phyloP scores from a whole-genome alignment of 2,329 filamentous ascomycete genomes.

The Verticillium zaregamsianum region DNA sequence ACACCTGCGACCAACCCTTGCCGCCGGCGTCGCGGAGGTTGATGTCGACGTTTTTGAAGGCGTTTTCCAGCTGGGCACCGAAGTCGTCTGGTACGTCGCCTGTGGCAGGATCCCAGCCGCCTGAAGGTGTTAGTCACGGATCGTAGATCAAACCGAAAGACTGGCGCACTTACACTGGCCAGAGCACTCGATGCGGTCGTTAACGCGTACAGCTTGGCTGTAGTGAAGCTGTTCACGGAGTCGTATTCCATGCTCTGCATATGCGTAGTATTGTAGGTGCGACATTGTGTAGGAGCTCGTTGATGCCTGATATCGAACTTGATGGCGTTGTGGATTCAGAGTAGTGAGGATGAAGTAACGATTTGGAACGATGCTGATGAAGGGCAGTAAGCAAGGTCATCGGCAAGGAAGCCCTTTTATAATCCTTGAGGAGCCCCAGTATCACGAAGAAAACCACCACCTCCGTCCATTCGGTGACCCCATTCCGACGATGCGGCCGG shows the following conservation, averaged over 20 bases:
- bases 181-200: slow-evolving; percentile 30
- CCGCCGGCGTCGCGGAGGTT: slow-evolving; percentile 39
- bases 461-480: background rate
- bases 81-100: slow-evolving; percentile 22
- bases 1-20: slow-evolving; percentile 43
- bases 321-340: background rate
- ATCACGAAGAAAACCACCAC: background rate
- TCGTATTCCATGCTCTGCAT: slow-evolving; percentile 29
- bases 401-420: no score
- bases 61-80: slow-evolving; percentile 31
- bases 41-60: slow-evolving; percentile 44
- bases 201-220: slow-evolving; percentile 35
- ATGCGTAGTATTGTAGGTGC: slow-evolving; percentile 31
- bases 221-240: slow-evolving; percentile 26
- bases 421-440: no score
- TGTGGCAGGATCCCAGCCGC: slow-evolving; percentile 8
- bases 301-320: background rate
- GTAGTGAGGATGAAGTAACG: background rate
- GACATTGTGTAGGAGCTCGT: slow-evolving; percentile 21
- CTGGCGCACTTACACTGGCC: slow-evolving; percentile 23
- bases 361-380: no score
- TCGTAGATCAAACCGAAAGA: background rate
- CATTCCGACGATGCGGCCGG: background rate
- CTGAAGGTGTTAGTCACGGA: background rate
- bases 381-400: no score